A percentile compares a stretch with the other conserved stretches of the same genome.
phyloP scores from a whole-genome alignment of 768 basidiomycete genomes.

The Rhodotorula sphaerocarpa region DNA sequence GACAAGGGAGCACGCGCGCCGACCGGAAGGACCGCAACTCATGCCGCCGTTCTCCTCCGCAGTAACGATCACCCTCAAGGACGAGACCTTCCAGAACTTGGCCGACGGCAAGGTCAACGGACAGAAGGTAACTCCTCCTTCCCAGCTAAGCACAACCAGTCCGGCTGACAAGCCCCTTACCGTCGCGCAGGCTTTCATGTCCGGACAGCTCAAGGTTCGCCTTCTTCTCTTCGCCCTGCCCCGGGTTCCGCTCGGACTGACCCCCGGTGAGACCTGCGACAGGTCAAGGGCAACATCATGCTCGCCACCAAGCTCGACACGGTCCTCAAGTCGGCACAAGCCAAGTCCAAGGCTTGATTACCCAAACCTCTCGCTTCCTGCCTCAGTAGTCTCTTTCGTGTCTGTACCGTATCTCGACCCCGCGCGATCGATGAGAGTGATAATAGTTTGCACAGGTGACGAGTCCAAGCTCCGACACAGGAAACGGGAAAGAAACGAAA shows the following conservation, averaged over 20 bases:
- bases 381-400: too few species aligned
- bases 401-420: too few species aligned
- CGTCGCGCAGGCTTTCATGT: conserved; percentile 21
- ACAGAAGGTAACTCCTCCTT: conserved; percentile 54
- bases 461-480: too few species aligned
- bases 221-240: neutral
- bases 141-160: too few species aligned
- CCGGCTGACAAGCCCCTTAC: too few species aligned
- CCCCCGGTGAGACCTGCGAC: neutral
- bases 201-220: conserved; percentile 13
- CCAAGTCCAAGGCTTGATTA: conserved; percentile 20
- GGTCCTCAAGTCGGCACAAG: conserved; percentile 55
- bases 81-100: conserved; percentile 47
- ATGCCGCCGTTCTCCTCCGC: neutral
- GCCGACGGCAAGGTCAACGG: conserved; percentile 74
- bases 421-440: too few species aligned
- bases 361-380: too few species aligned
- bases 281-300: conserved; percentile 82
- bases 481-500: too few species aligned
- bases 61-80: conserved; percentile 32
- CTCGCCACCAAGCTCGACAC: conserved; percentile 80
- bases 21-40: neutral
- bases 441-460: neutral
- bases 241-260: neutral
- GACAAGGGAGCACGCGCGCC: neutral